Percentiles rank a stretch among this genome's conserved stretches.
phyloP scores from a whole-genome alignment of 2,329 filamentous ascomycete species.

The Fusarium sp. region DNA sequence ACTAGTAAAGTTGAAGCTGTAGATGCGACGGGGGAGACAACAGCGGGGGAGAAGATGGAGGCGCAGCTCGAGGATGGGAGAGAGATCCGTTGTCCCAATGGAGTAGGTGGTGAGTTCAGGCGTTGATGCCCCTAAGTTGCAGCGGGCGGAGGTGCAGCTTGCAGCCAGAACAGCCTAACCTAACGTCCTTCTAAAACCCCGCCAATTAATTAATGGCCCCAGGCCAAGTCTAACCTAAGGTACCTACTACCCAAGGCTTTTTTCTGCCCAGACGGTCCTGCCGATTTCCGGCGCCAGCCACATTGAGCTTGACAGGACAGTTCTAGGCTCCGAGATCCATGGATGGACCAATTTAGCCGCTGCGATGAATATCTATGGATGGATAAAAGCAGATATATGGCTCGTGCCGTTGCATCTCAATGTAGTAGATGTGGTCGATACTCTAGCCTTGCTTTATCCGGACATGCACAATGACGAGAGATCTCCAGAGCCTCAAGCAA shows the following conservation, averaged over 20 bases:
- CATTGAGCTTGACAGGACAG: slow-evolving; percentile 25
- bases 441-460: not conserved
- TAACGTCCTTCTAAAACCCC: slow-evolving; percentile 35
- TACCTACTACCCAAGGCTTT: not conserved
- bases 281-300: slow-evolving; percentile 24
- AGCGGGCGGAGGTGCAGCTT: slow-evolving; percentile 6
- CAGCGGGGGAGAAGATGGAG: slow-evolving; percentile 28
- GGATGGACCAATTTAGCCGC: slow-evolving; percentile 16
- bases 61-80: slow-evolving; percentile 27
- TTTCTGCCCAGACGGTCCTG: slow-evolving; percentile 10
- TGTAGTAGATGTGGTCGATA: not conserved
- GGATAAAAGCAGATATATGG: not conserved
- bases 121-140: slow-evolving; percentile 32
- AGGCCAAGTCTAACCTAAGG: not conserved
- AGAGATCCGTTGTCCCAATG: slow-evolving; percentile 20
- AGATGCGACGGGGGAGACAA: slow-evolving; percentile 15
- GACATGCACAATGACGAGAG: slow-evolving; percentile 15
- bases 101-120: slow-evolving; percentile 39
- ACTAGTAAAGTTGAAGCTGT: slow-evolving; percentile 20
- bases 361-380: not conserved
- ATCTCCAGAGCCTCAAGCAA: slow-evolving; percentile 2
- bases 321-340: slow-evolving; percentile 5
- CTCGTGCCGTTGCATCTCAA: not conserved
- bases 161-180: slow-evolving; percentile 5
- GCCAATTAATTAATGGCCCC: slow-evolving; percentile 29